A percentile compares a stretch with the other conserved stretches of the same genome.
Evolutionary conservation across 2,329 filamentous ascomycete genomes (phyloP).

Genomic region (Westerdykella ornata): DNA sequence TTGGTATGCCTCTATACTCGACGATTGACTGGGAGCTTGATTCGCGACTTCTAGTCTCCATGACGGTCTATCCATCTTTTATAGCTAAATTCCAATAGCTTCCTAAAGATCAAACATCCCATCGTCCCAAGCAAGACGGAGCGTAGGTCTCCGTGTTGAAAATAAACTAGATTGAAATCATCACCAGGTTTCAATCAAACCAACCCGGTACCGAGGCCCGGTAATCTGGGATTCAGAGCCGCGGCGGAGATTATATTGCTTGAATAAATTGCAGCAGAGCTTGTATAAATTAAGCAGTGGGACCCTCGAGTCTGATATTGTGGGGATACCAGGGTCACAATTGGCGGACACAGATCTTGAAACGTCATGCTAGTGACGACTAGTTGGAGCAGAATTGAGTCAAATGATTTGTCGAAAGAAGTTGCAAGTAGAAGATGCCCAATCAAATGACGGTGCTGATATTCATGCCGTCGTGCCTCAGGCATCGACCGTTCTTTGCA

Average conservation of each 20-base stretch:
- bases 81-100: neutral
- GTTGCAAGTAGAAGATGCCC: too few relatives aligned
- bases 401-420: too few relatives aligned
- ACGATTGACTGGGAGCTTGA: neutral
- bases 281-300: slow-evolving; percentile 2
- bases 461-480: too few relatives aligned
- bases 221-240: slow-evolving; percentile 7
- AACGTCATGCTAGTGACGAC: too few relatives aligned
- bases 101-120: neutral
- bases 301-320: too few relatives aligned
- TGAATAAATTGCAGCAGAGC: slow-evolving; percentile 16
- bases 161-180: slow-evolving; percentile 7
- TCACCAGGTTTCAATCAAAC: slow-evolving; percentile 14
- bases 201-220: slow-evolving; percentile 4
- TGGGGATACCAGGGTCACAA: too few relatives aligned
- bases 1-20: too few relatives aligned
- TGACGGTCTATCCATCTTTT: slow-evolving; percentile 1
- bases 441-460: too few relatives aligned
- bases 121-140: slow-evolving; percentile 11
- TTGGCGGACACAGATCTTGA: too few relatives aligned
- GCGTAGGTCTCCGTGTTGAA: slow-evolving; percentile 9
- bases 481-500: too few relatives aligned
- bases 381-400: too few relatives aligned
- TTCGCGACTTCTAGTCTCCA: neutral
- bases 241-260: slow-evolving; percentile 18